These are phyloP conservation scores for Colletotrichum godetiae DNA, from an alignment of 2,329 filamentous ascomycete species.

Conservation along the genomic window DNA sequence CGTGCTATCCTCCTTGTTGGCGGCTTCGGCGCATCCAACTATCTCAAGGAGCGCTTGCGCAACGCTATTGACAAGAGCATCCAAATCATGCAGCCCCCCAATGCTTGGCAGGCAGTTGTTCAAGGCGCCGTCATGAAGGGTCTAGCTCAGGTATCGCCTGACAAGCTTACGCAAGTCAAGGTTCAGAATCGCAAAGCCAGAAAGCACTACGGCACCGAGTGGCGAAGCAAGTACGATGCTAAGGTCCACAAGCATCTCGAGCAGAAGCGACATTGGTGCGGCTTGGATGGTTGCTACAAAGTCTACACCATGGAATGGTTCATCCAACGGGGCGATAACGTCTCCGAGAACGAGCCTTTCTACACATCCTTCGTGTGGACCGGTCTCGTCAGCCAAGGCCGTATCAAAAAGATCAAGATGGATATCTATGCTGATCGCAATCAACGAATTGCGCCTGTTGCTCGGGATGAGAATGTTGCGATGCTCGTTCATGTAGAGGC, in stretches of 20 bases:
- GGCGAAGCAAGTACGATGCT: constrained; percentile 84
- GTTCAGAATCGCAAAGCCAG: constrained; percentile 70
- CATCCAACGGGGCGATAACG: constrained; percentile 50
- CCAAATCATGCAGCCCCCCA: constrained; percentile 59
- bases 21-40: constrained; percentile 59
- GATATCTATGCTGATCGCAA: constrained; percentile 49
- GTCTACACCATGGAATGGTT: constrained; percentile 57
- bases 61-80: constrained; percentile 48
- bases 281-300: constrained; percentile 49
- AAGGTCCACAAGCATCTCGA: constrained; percentile 68
- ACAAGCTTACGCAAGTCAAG: constrained; percentile 48
- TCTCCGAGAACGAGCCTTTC: constrained; percentile 54
- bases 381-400: constrained; percentile 46
- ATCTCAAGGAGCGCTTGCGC: constrained; percentile 55
- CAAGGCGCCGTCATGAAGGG: constrained; percentile 64
- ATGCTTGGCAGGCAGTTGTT: constrained; percentile 62
- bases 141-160: constrained; percentile 49
- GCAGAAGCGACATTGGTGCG: constrained; percentile 49
- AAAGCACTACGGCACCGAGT: constrained; percentile 84
- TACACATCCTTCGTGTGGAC: constrained; percentile 46
- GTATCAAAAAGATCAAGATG: constrained; percentile 48
- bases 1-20: constrained; percentile 60
- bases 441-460: constrained; percentile 44
- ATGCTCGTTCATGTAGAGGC: constrained; percentile 51
- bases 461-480: constrained; percentile 49